A percentile compares a stretch with the other conserved stretches of the same genome.
These are phyloP conservation scores for Gentiana straminea DNA, from an alignment of 257 asterid genomes.

Conservation along the genomic window DNA sequence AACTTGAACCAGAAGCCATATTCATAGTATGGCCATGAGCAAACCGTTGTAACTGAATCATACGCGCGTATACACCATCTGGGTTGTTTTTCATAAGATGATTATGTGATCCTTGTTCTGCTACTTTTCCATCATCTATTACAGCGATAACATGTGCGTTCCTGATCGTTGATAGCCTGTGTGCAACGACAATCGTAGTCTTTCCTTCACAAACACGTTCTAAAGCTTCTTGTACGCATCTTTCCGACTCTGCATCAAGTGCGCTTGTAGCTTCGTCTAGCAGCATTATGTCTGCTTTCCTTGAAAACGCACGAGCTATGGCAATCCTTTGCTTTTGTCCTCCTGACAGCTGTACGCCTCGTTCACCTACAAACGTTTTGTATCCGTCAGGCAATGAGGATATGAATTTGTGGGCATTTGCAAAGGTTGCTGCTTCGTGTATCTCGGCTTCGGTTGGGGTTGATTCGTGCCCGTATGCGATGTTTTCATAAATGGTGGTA, in stretches of 20 bases:
- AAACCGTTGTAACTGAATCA: constrained; percentile 72
- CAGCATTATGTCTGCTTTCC: constrained; percentile 60
- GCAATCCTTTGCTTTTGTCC: constrained; percentile 89
- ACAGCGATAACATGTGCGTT: constrained; percentile 71
- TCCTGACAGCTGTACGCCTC: constrained; percentile 75
- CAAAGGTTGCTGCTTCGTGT: constrained; percentile 59
- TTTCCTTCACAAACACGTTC: constrained; percentile 68
- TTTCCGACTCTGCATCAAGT: constrained; percentile 68
- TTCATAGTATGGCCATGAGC: constrained; percentile 52
- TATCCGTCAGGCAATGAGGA: constrained; percentile 46
- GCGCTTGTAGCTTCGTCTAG: constrained; percentile 89
- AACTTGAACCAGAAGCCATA: constrained; percentile 43
- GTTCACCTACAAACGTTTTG: constrained; percentile 54
- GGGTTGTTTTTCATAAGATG: constrained; percentile 58
- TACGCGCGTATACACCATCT: constrained; percentile 67
- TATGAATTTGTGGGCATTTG: constrained; percentile 59
- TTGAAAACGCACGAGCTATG: constrained; percentile 59
- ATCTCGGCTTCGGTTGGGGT: constrained; percentile 54
- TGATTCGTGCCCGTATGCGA: constrained; percentile 64
- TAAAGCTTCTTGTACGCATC: constrained; percentile 57
- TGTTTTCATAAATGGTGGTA: constrained; percentile 61
- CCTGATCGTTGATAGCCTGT: constrained; percentile 59
- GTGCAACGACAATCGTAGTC: constrained; percentile 72
- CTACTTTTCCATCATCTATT: constrained; percentile 81
- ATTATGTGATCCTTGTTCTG: constrained; percentile 78